Percentiles rank a stretch among this genome's conserved stretches.
These are phyloP conservation scores for Tetrahymena malaccensis DNA, from an alignment of 73 alveolate genomes.

Conservation along the genomic window DNA sequence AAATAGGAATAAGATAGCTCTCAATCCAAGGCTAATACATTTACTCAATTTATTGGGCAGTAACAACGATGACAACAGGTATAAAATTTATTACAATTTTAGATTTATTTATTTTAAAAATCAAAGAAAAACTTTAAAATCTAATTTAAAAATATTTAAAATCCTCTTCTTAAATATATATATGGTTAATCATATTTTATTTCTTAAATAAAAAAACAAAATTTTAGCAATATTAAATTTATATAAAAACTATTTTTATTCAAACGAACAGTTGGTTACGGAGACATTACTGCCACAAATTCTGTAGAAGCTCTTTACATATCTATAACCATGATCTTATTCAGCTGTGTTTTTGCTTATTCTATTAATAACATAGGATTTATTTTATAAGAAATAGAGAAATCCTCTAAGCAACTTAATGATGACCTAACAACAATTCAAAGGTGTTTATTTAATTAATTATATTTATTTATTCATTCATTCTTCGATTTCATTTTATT, in stretches of 20 bases:
- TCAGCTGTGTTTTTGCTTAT: neutral
- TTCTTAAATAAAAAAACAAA: too few species aligned
- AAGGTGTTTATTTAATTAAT: slow-evolving; percentile 3
- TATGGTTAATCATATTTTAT: too few species aligned
- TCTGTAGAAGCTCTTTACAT: slow-evolving; percentile 49
- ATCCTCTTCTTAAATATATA: too few species aligned
- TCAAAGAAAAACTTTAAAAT: too few species aligned
- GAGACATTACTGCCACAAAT: slow-evolving; percentile 69
- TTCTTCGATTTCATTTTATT: too few species aligned
- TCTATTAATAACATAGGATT: too few species aligned
- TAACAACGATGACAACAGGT: neutral
- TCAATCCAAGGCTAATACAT: neutral
- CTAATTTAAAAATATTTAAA: too few species aligned
- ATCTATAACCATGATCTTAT: slow-evolving; percentile 62
- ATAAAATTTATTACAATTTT: too few species aligned
- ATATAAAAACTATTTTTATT: too few species aligned
- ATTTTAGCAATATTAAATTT: too few species aligned
- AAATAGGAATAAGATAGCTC: neutral
- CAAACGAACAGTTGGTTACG: slow-evolving; percentile 59
- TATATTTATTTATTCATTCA: too few species aligned
- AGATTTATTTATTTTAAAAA: too few species aligned
- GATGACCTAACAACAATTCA: neutral
- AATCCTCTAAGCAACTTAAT: neutral
- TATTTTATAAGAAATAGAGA: neutral
- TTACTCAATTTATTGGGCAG: neutral